These are phyloP conservation scores for Chloranthus sessilifolius DNA, from an alignment of 164 flowering plant species.

Conservation along the genomic window DNA sequence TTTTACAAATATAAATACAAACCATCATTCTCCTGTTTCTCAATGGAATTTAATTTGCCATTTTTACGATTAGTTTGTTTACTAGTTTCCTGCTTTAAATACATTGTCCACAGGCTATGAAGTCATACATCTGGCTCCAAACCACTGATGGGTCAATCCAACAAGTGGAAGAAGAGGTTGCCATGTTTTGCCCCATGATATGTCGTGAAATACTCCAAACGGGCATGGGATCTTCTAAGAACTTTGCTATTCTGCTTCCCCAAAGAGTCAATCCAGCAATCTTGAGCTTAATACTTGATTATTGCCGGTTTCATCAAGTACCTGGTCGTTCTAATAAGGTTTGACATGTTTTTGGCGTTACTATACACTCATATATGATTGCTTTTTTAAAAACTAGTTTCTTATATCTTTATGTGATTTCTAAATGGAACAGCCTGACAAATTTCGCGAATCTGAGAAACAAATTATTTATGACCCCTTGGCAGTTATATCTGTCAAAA, in stretches of 20 bases:
- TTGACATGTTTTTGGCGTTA: slow-evolving; percentile 2
- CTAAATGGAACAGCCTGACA: too few relatives aligned
- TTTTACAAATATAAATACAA: too few relatives aligned
- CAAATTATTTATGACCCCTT: too few relatives aligned
- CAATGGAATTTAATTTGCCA: too few relatives aligned
- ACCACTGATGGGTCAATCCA: slow-evolving; percentile 91
- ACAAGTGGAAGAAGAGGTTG: slow-evolving; percentile 94
- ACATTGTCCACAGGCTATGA: slow-evolving; percentile 50
- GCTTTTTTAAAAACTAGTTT: neutral
- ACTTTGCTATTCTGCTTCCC: slow-evolving; percentile 74
- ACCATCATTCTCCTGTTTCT: too few relatives aligned
- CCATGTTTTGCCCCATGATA: slow-evolving; percentile 88
- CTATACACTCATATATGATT: too few relatives aligned
- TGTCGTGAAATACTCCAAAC: slow-evolving; percentile 67
- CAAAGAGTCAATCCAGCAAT: slow-evolving; percentile 71
- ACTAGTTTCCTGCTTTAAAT: too few relatives aligned
- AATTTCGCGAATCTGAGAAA: too few relatives aligned
- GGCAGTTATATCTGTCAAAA: too few relatives aligned
- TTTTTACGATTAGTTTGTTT: too few relatives aligned
- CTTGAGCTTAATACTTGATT: slow-evolving; percentile 74
- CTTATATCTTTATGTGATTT: too few relatives aligned
- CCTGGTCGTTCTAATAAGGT: slow-evolving; percentile 96
- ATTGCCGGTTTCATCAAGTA: slow-evolving; percentile 90
- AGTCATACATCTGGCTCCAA: slow-evolving; percentile 90
- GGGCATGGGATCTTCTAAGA: slow-evolving; percentile 81